phyloP scores from a whole-genome alignment of 805 yeast genomes.

The Candida chilensis region DNA sequence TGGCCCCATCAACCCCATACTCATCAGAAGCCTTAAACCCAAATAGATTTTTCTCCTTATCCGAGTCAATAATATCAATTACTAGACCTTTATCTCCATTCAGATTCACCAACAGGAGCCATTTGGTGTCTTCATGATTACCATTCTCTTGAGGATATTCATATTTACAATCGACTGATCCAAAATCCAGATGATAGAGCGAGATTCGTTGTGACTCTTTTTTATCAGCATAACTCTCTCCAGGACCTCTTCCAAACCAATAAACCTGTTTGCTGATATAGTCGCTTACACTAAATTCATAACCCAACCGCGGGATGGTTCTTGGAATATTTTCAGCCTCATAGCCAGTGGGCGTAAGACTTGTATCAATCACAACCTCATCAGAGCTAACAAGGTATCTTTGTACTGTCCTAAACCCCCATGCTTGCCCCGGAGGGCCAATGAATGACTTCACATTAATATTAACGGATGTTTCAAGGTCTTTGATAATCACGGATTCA shows the following conservation, averaged over 20 bases:
- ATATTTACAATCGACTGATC: constrained; percentile 10
- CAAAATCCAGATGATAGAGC: constrained; percentile 4
- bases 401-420: constrained; percentile 13
- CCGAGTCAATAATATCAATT: too few relatives aligned
- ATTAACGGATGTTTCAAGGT: too few relatives aligned
- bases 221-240: constrained; percentile 22
- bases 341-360: constrained; percentile 1
- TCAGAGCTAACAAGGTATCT: constrained; percentile 4
- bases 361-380: too few relatives aligned
- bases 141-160: constrained; percentile 27
- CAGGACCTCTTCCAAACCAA: constrained; percentile 26
- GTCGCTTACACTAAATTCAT: constrained; percentile 14
- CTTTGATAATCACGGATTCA: too few relatives aligned
- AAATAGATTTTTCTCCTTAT: too few relatives aligned
- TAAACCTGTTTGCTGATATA: too few relatives aligned
- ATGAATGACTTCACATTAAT: constrained; percentile 7
- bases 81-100: too few relatives aligned
- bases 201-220: constrained; percentile 15
- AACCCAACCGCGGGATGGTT: constrained; percentile 21
- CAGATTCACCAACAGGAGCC: too few relatives aligned
- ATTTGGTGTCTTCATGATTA: constrained; percentile 19
- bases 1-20: constrained; percentile 7
- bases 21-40: constrained; percentile 9
- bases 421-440: constrained; percentile 13
- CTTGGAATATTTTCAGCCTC: constrained; percentile 7